Evolutionary conservation across 441 rosid species (phyloP), one percentile per base, ranked within the genome.

Genomic region (Arabidopsis hybrid): DNA sequence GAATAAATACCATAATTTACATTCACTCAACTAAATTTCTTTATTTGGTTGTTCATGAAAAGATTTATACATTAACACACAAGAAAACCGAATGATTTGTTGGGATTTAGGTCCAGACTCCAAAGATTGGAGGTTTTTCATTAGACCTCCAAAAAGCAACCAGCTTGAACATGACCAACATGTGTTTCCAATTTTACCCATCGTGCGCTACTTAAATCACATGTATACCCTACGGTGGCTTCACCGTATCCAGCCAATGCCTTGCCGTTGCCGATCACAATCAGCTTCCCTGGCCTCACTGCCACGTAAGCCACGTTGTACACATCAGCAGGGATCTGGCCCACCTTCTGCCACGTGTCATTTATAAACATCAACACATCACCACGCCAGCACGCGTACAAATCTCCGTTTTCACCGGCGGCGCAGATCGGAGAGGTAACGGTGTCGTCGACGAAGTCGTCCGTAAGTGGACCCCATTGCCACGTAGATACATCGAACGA

Each of bases 121-220:
- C n/a, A 17, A 59, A 42, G 47, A 66, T 31, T n/a, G n/a, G 32
- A 47, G 14, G 0, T 9, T 11, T 45, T 6, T 10, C 18, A 29
- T 51, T 78, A 91, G 32, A 91, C 73, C 65, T 87, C 94, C 12
- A 86, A 10, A 46, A 12, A 76, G 57, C 92, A 92, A 11, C 86
- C 86, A 16, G 88, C 79, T 67, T 84, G 90, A 73, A 88, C 91
- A 60, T 83, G 87, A 1, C 92, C 93, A 0, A 63, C 63, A 0
- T 69, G 70, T 1, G 78, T 70, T 46, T 77, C 86, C 68, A 84
- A 5, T 65, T 79, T 68, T 18, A 42, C 62, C 97, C 96, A 92
- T 7, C 57, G 78, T 63, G 16, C 31, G 4, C 42, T 79, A 62
- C 80, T 53, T 55, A 85, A 45, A n/a, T 85, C 88, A 78, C 86